These are phyloP conservation scores for Phoma sp. DNA, from an alignment of 2,329 filamentous ascomycete genomes.

Conservation along the genomic window DNA sequence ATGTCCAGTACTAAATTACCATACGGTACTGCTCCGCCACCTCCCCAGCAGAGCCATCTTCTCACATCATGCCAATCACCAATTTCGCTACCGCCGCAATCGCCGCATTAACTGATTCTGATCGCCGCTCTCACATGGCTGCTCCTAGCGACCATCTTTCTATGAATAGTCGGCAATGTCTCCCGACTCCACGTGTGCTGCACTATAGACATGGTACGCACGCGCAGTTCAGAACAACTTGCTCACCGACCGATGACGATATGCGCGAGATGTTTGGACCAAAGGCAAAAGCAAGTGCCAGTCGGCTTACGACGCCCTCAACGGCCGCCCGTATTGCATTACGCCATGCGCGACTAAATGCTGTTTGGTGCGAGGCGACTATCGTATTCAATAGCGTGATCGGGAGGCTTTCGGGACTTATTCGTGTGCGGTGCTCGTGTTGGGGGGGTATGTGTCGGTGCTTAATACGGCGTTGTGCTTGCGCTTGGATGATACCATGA, in stretches of 20 bases:
- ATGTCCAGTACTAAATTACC: neutral
- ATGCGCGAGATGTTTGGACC: too few species aligned
- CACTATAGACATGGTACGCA: too few species aligned
- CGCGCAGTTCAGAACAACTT: too few species aligned
- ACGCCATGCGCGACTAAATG: neutral
- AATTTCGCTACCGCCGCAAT: neutral
- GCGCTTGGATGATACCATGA: neutral
- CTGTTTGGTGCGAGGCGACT: neutral
- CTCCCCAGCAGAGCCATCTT: too few species aligned
- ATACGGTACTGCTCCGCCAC: slow-evolving; percentile 12
- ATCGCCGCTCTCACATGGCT: neutral
- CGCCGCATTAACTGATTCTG: too few species aligned
- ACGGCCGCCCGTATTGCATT: neutral
- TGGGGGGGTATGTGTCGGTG: neutral
- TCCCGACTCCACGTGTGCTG: neutral
- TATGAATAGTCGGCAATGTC: neutral
- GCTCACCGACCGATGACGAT: too few species aligned
- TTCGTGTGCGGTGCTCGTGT: neutral
- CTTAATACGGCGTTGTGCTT: too few species aligned
- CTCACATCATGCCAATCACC: neutral
- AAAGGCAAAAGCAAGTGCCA: too few species aligned
- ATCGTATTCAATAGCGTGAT: slow-evolving; percentile 9
- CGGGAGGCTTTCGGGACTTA: slow-evolving; percentile 4
- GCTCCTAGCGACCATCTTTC: neutral
- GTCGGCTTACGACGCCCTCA: neutral